phyloP scores from a whole-genome alignment of 2,329 filamentous ascomycete species.

The Fusarium albidum region DNA sequence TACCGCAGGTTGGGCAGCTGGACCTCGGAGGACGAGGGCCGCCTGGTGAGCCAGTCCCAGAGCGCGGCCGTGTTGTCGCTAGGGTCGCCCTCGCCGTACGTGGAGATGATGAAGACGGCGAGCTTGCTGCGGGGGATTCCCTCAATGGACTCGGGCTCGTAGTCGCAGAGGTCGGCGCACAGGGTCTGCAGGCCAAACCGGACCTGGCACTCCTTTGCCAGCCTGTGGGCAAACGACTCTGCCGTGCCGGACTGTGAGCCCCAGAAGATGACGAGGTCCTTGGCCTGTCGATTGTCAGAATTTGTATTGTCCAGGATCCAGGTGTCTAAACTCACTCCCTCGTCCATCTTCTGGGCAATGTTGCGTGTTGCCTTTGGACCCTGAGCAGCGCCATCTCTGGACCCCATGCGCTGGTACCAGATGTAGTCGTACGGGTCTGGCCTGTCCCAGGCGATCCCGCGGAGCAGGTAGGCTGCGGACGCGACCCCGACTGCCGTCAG shows the following conservation, averaged over 20 bases:
- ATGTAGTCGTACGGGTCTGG: slow-evolving; percentile 58
- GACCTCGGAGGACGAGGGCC: slow-evolving; percentile 15
- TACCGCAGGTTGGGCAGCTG: slow-evolving; percentile 41
- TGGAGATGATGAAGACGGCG: slow-evolving; percentile 48
- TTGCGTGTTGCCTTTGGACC: slow-evolving; percentile 52
- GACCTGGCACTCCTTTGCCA: slow-evolving; percentile 90
- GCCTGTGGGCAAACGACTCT: slow-evolving; percentile 86
- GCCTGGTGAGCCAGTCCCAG: slow-evolving; percentile 40
- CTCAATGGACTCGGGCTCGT: slow-evolving; percentile 51
- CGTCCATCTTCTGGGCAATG: slow-evolving; percentile 49
- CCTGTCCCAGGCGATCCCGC: slow-evolving; percentile 55
- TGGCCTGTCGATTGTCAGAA: no score
- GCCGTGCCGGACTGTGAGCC: slow-evolving; percentile 96
- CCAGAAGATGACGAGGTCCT: slow-evolving; percentile 94
- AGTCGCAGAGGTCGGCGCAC: slow-evolving; percentile 66
- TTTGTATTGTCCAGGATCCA: background rate
- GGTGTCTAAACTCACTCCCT: slow-evolving; percentile 40
- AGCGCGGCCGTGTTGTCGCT: slow-evolving; percentile 47
- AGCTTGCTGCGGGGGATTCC: slow-evolving; percentile 37
- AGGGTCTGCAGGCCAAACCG: slow-evolving; percentile 90
- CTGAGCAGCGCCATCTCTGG: slow-evolving; percentile 16
- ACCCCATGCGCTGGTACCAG: slow-evolving; percentile 58
- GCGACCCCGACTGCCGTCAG: slow-evolving; percentile 35
- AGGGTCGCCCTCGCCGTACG: slow-evolving; percentile 52
- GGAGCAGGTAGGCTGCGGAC: slow-evolving; percentile 49